These are phyloP conservation scores for Penicillium canariense DNA, from an alignment of 495 filamentous ascomycete genomes.

Conservation along the genomic window DNA sequence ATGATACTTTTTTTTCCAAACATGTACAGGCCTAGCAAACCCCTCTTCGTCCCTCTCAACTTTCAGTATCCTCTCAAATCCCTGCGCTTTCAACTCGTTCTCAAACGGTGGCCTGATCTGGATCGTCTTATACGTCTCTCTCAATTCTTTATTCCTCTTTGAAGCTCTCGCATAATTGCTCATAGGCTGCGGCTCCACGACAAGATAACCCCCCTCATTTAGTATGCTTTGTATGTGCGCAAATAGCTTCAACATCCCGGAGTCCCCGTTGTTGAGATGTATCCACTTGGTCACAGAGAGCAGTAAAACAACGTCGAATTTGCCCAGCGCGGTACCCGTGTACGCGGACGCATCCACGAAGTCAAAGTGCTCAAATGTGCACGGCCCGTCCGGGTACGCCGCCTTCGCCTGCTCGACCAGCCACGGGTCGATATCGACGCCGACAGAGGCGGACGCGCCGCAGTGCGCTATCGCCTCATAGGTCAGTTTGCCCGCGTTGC, in stretches of 20 bases:
- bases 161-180: constrained; percentile 33
- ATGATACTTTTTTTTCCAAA: constrained; percentile 25
- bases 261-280: constrained; percentile 31
- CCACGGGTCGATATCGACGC: constrained; percentile 33
- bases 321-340: constrained; percentile 37
- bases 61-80: constrained; percentile 28
- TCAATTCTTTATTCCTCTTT: constrained; percentile 31
- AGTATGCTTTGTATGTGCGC: constrained; percentile 26
- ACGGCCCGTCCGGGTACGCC: constrained; percentile 27
- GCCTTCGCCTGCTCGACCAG: constrained; percentile 29
- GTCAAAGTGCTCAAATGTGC: constrained; percentile 32
- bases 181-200: constrained; percentile 32
- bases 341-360: constrained; percentile 56
- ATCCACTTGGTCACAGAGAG: constrained; percentile 32
- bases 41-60: constrained; percentile 30
- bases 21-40: constrained; percentile 31
- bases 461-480: constrained; percentile 27
- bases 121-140: constrained; percentile 30
- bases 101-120: constrained; percentile 28
- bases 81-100: constrained; percentile 24
- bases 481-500: constrained; percentile 31
- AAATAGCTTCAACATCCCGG: constrained; percentile 27
- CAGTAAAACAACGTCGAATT: constrained; percentile 30
- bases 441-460: constrained; percentile 25
- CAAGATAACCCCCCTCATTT: constrained; percentile 28